Base-by-base conservation (phyloP, 2,329 filamentous ascomycete genomes). In the Cladosporium sp. region DNA sequence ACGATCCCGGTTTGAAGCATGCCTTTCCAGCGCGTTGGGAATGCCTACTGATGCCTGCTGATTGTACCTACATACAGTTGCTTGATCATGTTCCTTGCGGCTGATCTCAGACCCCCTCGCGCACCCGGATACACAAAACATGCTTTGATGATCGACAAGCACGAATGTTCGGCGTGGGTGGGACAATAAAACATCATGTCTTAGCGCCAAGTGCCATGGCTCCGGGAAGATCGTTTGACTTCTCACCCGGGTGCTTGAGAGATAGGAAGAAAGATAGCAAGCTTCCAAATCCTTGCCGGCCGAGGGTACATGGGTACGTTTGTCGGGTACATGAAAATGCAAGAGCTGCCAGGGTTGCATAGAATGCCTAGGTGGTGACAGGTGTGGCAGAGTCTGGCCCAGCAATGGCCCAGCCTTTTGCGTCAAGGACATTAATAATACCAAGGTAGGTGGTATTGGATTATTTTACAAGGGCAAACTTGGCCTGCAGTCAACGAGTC, bases 221-320 rank as follows among this genome's bases (percentile, higher is more conserved):
- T 4, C 22, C 22, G 22, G 22, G 22, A 27, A 4, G 22, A 27
- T 27, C 22, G 9, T 27, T 48, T 48, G 36, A 40, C 45, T 48
- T 33, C 15, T 15, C 45, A 35, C 36, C 25, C 18, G 35, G 36
- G 27, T 48, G 45, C 45, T 48, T 48, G 45, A 18, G 36, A 48
- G 36, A 27, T 29, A 25, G 33, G 45, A 30, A 39, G 45, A n/a
- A 22, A 27, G 38, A 27, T 25, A 38, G 25, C 16, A 48, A 40
- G 36, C 45, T 40, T 48, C 45, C 45, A 40, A 27, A 48, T 40
- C 43, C 43, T 47, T 47, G 43, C 20, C 8, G 7, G 16, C 38
- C 20, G 35, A 29, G 35, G 3, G 22, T 29, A 18, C 42, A 45
- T 20, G 42, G 42, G 42, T 36, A 25, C 38, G 22, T 27, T 27